Evolutionary conservation across 2,329 filamentous ascomycete genomes (phyloP).

Genomic region (Trichoderma sp.): DNA sequence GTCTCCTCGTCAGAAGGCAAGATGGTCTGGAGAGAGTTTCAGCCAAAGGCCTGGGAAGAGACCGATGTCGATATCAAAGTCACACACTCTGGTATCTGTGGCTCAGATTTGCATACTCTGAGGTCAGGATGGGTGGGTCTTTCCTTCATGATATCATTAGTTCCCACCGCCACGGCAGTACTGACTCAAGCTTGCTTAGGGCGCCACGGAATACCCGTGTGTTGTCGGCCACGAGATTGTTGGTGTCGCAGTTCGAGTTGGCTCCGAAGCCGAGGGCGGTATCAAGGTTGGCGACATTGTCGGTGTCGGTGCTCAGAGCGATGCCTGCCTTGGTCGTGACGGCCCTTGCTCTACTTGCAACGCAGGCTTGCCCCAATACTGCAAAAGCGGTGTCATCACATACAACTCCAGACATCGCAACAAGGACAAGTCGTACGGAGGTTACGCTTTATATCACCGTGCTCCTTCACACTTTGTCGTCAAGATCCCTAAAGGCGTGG

Average conservation of each 20-base stretch:
- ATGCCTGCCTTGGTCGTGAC: slow-evolving; percentile 54
- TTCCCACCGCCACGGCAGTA: not conserved
- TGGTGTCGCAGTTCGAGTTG: slow-evolving; percentile 60
- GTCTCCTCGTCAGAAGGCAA: slow-evolving; percentile 51
- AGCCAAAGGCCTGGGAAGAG: slow-evolving; percentile 69
- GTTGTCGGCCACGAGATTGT: slow-evolving; percentile 70
- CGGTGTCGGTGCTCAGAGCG: slow-evolving; percentile 63
- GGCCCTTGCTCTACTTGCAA: slow-evolving; percentile 48
- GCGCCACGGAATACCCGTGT: slow-evolving; percentile 45
- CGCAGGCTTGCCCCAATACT: slow-evolving; percentile 49
- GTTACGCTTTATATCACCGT: slow-evolving; percentile 45
- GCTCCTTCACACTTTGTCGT: slow-evolving; percentile 52
- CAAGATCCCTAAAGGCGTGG: slow-evolving; percentile 50
- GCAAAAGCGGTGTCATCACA: slow-evolving; percentile 51
- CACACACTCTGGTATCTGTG: slow-evolving; percentile 69
- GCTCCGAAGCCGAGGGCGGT: slow-evolving; percentile 48
- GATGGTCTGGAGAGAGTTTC: slow-evolving; percentile 59
- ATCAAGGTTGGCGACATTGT: slow-evolving; percentile 67
- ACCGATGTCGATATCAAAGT: slow-evolving; percentile 68
- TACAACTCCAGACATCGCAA: slow-evolving; percentile 49
- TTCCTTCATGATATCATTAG: not conserved
- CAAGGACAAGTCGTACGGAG: slow-evolving; percentile 52
- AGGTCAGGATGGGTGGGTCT: slow-evolving; percentile 55
- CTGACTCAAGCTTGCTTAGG: slow-evolving; percentile 16
- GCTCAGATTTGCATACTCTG: slow-evolving; percentile 63